Evolutionary conservation across 2,329 filamentous ascomycete genomes (phyloP).

Genomic region (Colletotrichum tofieldiae): DNA sequence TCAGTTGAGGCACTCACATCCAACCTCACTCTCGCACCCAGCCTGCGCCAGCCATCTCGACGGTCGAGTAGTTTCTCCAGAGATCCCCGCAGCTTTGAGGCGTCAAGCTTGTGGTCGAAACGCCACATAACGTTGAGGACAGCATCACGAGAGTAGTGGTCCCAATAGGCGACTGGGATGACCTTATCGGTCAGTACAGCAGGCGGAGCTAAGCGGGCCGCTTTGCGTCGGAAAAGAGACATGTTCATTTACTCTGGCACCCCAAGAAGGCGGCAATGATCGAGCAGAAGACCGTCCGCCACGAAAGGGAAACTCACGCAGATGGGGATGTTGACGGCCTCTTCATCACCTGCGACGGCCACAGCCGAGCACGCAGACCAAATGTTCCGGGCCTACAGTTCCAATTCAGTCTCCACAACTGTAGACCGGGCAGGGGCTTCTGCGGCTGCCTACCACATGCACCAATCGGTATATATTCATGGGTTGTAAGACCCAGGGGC

Average conservation of each 20-base stretch:
- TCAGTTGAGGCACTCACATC: background rate
- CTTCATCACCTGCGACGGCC: slow-evolving; percentile 5
- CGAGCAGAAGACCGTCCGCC: background rate
- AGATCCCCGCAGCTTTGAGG: background rate
- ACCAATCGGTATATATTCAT: background rate
- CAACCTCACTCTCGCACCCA: background rate
- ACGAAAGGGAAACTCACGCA: too few relatives aligned
- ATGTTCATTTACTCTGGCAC: background rate
- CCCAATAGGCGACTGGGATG: slow-evolving; percentile 14
- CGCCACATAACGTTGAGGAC: slow-evolving; percentile 15
- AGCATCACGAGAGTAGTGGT: slow-evolving; percentile 11
- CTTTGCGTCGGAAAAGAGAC: slow-evolving; percentile 15
- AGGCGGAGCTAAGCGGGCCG: background rate
- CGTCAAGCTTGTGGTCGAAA: background rate
- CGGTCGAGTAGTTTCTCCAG: slow-evolving; percentile 5
- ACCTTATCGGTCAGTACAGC: slow-evolving; percentile 3
- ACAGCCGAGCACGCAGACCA: background rate
- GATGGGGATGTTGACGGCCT: background rate
- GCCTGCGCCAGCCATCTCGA: slow-evolving; percentile 9
- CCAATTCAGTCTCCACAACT: background rate
- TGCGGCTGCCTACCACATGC: background rate
- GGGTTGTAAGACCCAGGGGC: background rate
- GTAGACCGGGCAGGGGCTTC: background rate
- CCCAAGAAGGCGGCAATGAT: background rate
- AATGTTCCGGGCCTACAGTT: background rate